Percentiles rank a stretch among this genome's conserved stretches.
Evolutionary conservation across 805 yeast genomes (phyloP).

Genomic region (Saccharomycopsis microspora): DNA sequence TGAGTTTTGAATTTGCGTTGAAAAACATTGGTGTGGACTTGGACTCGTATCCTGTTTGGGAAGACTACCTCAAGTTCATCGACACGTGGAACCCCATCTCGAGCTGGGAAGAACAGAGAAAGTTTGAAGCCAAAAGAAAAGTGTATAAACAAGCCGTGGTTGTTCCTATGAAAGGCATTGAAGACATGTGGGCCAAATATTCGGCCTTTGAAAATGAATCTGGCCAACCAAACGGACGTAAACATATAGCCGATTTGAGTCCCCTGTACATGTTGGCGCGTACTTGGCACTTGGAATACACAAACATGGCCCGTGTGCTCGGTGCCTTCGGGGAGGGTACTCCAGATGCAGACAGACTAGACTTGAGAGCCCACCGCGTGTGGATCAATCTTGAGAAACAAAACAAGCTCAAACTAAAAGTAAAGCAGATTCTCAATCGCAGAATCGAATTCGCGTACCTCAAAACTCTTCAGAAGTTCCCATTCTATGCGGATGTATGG

Average conservation of each 20-base stretch:
- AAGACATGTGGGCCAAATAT: constrained; percentile 71
- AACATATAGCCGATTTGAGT: constrained; percentile 71
- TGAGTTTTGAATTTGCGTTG: constrained; percentile 77
- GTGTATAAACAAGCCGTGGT: constrained; percentile 57
- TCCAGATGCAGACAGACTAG: constrained; percentile 19
- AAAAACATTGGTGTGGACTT: constrained; percentile 72
- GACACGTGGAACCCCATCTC: constrained; percentile 68
- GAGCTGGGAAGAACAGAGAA: constrained; percentile 78
- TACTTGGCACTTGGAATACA: constrained; percentile 62
- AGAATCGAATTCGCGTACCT: constrained; percentile 65
- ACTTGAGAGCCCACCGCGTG: constrained; percentile 20
- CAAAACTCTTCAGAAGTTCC: constrained; percentile 50
- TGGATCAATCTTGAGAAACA: constrained; percentile 76
- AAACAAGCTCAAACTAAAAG: constrained; percentile 54
- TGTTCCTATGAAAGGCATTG: constrained; percentile 71
- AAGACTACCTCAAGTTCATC: constrained; percentile 69
- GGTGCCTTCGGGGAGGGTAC: constrained; percentile 9
- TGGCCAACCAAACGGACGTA: constrained; percentile 69
- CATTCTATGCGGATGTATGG: constrained; percentile 71
- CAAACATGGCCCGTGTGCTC: constrained; percentile 36
- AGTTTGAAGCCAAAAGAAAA: constrained; percentile 63
- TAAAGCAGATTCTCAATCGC: constrained; percentile 31
- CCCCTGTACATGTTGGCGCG: constrained; percentile 83
- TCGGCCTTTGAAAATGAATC: constrained; percentile 74
- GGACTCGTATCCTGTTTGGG: constrained; percentile 63